Percentiles rank a stretch among this genome's conserved stretches.
Conservation (phyloP, 2,329 filamentous ascomycete genomes). For the Akanthomyces dipterigenus region DNA sequence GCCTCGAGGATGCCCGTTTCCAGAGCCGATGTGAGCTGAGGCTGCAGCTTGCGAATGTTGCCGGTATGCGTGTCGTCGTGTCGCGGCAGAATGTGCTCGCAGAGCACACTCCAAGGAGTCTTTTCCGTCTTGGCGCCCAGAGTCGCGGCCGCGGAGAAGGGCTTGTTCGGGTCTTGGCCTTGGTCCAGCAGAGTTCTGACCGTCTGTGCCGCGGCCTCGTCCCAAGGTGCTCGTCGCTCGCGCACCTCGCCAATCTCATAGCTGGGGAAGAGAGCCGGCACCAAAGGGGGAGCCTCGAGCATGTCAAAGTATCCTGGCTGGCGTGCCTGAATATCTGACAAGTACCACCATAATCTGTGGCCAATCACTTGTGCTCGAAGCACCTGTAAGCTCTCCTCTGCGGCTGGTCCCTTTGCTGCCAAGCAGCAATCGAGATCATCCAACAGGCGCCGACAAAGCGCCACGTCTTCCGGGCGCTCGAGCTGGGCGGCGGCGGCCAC, state of each 20-base stretch:
- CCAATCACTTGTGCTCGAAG: background rate
- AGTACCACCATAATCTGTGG: background rate
- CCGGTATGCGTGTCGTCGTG: background rate
- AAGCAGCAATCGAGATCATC: constrained; percentile 1
- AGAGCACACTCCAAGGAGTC: background rate
- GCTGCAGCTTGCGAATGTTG: background rate
- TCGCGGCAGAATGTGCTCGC: constrained; percentile 6
- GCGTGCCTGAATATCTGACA: background rate
- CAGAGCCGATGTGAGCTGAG: background rate
- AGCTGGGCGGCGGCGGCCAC: background rate
- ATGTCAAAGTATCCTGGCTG: background rate
- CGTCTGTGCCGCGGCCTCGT: background rate
- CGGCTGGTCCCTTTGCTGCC: background rate
- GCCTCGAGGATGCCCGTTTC: background rate
- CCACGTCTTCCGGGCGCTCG: background rate
- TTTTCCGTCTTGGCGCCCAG: background rate
- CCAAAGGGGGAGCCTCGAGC: background rate
- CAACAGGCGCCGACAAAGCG: background rate
- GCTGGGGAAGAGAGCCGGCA: background rate
- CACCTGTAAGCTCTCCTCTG: constrained; percentile 5
- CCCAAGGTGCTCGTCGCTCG: background rate
- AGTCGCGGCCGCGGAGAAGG: constrained; percentile 1
- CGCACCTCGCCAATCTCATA: background rate
- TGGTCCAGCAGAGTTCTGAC: background rate
- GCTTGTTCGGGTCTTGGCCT: background rate